phyloP scores from a whole-genome alignment of 2,329 filamentous ascomycete species.

The Coleophoma eucalyptorum region DNA sequence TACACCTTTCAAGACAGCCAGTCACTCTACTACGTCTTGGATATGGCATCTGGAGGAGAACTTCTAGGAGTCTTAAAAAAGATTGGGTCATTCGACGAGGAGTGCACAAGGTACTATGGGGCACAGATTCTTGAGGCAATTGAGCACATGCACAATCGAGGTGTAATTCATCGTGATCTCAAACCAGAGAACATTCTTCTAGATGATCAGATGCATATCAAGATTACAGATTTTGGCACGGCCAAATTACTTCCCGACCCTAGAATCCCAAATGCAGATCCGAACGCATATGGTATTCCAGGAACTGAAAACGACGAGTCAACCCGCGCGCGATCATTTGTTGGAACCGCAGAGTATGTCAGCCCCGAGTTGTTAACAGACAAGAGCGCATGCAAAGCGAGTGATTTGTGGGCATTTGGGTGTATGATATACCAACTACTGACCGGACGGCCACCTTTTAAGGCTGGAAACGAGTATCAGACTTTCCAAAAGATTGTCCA shows the following conservation, averaged over 20 bases:
- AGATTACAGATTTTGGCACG: slow-evolving; percentile 98
- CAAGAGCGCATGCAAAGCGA: slow-evolving; percentile 96
- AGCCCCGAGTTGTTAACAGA: slow-evolving; percentile 95
- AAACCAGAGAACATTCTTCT: slow-evolving; percentile 97
- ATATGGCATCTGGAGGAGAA: slow-evolving; percentile 89
- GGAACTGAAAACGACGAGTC: slow-evolving; percentile 49
- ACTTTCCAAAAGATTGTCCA: slow-evolving; percentile 98
- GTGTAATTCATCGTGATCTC: slow-evolving; percentile 92
- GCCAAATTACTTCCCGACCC: slow-evolving; percentile 80
- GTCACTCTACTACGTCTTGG: slow-evolving; percentile 94
- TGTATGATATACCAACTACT: slow-evolving; percentile 97
- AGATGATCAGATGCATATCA: slow-evolving; percentile 95
- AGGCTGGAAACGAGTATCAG: slow-evolving; percentile 90
- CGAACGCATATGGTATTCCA: slow-evolving; percentile 31
- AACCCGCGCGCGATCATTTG: slow-evolving; percentile 85
- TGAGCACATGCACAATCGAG: slow-evolving; percentile 95
- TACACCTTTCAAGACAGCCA: slow-evolving; percentile 98
- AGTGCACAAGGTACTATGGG: slow-evolving; percentile 91
- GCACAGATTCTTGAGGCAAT: slow-evolving; percentile 96
- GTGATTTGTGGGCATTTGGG: slow-evolving; percentile 96
- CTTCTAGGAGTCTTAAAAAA: slow-evolving; percentile 90
- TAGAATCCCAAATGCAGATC: slow-evolving; percentile 27
- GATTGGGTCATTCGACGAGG: slow-evolving; percentile 89
- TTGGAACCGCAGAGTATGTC: slow-evolving; percentile 96
- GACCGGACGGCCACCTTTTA: slow-evolving; percentile 95